phyloP scores from a whole-genome alignment of 1,139 yeast genomes.

The Pneumocystis canis region DNA sequence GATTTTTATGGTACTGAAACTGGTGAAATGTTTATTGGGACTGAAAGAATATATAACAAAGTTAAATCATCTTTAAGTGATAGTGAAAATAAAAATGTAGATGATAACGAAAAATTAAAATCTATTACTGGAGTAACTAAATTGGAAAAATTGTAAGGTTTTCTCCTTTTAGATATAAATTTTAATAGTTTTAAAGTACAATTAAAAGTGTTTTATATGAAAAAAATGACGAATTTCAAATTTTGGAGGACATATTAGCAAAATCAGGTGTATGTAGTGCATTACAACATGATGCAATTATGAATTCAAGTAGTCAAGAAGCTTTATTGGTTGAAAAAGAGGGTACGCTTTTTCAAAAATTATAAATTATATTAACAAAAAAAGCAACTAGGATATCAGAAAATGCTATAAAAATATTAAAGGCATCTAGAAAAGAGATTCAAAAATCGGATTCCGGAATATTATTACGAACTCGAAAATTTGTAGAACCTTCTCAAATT shows the following conservation, averaged over 20 bases:
- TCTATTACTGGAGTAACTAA: slow-evolving; percentile 31
- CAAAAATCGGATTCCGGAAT: slow-evolving; percentile 57
- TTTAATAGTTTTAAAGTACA: slow-evolving; percentile 7
- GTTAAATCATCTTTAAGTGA: slow-evolving; percentile 16
- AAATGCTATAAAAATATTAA: slow-evolving; percentile 60
- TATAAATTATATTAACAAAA: not conserved
- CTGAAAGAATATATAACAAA: slow-evolving; percentile 30
- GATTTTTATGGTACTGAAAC: slow-evolving; percentile 46
- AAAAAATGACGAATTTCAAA: slow-evolving; percentile 39
- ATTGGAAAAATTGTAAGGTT: slow-evolving; percentile 31
- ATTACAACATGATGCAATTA: slow-evolving; percentile 62
- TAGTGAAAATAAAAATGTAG: slow-evolving; percentile 16
- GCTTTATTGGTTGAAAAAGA: slow-evolving; percentile 51
- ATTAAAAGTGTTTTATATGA: slow-evolving; percentile 18
- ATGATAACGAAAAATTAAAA: slow-evolving; percentile 16
- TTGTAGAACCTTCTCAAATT: slow-evolving; percentile 36
- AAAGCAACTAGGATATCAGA: slow-evolving; percentile 56
- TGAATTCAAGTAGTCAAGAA: slow-evolving; percentile 43
- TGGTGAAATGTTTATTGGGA: slow-evolving; percentile 49
- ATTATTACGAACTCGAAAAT: slow-evolving; percentile 94
- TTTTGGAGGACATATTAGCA: slow-evolving; percentile 64
- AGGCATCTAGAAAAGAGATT: slow-evolving; percentile 50
- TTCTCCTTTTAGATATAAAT: slow-evolving; percentile 12
- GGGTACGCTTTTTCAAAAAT: slow-evolving; percentile 1
- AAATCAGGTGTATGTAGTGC: slow-evolving; percentile 63